These are phyloP conservation scores for Dioszegia crocea DNA, from an alignment of 768 basidiomycete genomes.

Conservation along the genomic window DNA sequence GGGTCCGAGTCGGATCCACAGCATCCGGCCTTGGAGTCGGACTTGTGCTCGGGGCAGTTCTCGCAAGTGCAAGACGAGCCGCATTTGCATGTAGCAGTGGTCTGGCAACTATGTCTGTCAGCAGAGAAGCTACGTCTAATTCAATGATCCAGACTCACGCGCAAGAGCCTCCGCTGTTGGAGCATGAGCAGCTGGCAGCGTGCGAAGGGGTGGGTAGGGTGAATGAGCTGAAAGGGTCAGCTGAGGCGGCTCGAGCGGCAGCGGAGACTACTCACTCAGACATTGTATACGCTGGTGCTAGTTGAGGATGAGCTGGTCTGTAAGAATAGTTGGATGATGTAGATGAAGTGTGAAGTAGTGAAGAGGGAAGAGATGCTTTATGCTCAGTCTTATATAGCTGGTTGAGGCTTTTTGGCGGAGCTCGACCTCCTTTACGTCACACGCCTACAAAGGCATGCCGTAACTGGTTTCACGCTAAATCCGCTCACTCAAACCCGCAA, in stretches of 20 bases:
- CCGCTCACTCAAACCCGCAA: neutral
- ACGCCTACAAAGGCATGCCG: neutral
- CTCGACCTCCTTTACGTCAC: neutral
- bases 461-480: neutral
- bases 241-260: neutral
- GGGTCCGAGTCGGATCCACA: constrained; percentile 7
- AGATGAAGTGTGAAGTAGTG: neutral
- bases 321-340: neutral
- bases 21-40: constrained; percentile 5
- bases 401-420: constrained; percentile 5
- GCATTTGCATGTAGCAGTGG: constrained; percentile 24
- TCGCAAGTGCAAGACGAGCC: constrained; percentile 24
- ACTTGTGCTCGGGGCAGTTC: constrained; percentile 28
- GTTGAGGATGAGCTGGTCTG: no score
- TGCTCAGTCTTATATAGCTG: neutral
- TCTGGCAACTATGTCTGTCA: constrained; percentile 23
- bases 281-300: neutral
- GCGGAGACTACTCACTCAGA: neutral
- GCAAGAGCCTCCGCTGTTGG: constrained; percentile 21
- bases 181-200: constrained; percentile 28
- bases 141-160: constrained; percentile 16
- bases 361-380: neutral
- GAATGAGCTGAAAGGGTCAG: constrained; percentile 10
- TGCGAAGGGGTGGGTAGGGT: constrained; percentile 21
- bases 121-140: neutral